Evolutionary conservation across 768 basidiomycete genomes (phyloP), one percentile per base, ranked within the genome.

Genomic region (Rhodotorula graminis): DNA sequence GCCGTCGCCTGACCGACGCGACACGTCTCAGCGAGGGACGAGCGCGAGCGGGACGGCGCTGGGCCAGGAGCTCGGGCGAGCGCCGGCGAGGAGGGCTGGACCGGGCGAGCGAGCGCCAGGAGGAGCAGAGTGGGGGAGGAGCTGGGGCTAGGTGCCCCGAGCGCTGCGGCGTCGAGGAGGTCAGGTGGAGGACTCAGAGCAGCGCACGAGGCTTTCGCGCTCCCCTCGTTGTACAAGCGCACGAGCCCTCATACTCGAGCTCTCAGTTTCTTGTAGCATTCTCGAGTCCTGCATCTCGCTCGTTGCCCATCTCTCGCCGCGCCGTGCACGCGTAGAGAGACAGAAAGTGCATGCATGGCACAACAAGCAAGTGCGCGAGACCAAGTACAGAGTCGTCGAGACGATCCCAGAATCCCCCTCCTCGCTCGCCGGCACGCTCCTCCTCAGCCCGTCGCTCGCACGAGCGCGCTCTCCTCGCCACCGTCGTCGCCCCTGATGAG

Each of bases 101-200:
- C 23, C 40, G 10, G 31, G 31, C 12, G 31, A 27, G 47, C 16
- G 16, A n/a, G 59, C 40, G n/a, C 47, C 56, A 29, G 59, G 33
- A 3, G 65, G n/a, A 16, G 53, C 15, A 5, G 56, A 65, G 29
- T 65, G 65, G 65, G 56, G 42, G 46, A 23, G n/a, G n/a, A 64
- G 63, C 63, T 64, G 63, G 53, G 50, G 21, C 11, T 52, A 49
- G 61, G 44, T 11, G 11, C 10, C 31, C 46, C 11, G 29, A 33
- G 18, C 14, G n/a, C n/a, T n/a, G n/a, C n/a, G n/a, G n/a, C n/a
- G 44, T 2, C 14, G 44, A 46, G 44, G 18, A 9, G 44, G 5
- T 46, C 37, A 37, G 37, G 37, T 46, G 44, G 44, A 46, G 44
- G 44, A 12, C 8, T 14, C 3, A 12, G 18, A 18, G 44, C 14